phyloP scores from a whole-genome alignment of 129 eudicot genomes.

The Escallonia herrerae region DNA sequence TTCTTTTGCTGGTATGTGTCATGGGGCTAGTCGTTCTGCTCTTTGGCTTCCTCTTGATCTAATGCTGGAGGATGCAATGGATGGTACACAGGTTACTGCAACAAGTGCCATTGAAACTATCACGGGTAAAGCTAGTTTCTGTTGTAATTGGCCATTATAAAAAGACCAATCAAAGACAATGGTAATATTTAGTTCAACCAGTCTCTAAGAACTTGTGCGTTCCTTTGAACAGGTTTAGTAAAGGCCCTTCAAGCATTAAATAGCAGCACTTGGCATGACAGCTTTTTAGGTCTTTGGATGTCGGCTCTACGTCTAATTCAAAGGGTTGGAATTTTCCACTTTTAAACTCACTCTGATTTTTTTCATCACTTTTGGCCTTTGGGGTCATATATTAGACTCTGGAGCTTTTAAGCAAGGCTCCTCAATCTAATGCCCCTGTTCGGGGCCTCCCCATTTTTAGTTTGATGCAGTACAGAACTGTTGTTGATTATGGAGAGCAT shows the following conservation, averaged over 20 bases:
- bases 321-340: slow-evolving; percentile 50
- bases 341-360: not conserved
- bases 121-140: slow-evolving; percentile 41
- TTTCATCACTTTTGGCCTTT: not conserved
- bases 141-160: slow-evolving; percentile 3
- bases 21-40: slow-evolving; percentile 57
- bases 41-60: slow-evolving; percentile 96
- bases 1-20: slow-evolving; percentile 51
- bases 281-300: slow-evolving; percentile 93
- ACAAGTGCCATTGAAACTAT: slow-evolving; percentile 78
- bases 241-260: slow-evolving; percentile 82
- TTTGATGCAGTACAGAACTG: no score
- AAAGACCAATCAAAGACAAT: not conserved
- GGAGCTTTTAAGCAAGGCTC: no score
- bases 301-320: slow-evolving; percentile 93
- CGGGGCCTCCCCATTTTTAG: no score
- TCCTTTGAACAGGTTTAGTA: slow-evolving; percentile 50
- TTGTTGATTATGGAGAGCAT: not conserved
- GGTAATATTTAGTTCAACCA: not conserved
- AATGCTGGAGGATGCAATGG: slow-evolving; percentile 87
- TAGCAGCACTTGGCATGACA: slow-evolving; percentile 78
- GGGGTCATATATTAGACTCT: slow-evolving; percentile 1
- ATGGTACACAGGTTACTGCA: slow-evolving; percentile 77
- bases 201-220: not conserved
- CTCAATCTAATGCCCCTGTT: no score